These are phyloP conservation scores for Herpetomonas samuelpessoai DNA, from an alignment of 208 protist species.

Conservation along the genomic window DNA sequence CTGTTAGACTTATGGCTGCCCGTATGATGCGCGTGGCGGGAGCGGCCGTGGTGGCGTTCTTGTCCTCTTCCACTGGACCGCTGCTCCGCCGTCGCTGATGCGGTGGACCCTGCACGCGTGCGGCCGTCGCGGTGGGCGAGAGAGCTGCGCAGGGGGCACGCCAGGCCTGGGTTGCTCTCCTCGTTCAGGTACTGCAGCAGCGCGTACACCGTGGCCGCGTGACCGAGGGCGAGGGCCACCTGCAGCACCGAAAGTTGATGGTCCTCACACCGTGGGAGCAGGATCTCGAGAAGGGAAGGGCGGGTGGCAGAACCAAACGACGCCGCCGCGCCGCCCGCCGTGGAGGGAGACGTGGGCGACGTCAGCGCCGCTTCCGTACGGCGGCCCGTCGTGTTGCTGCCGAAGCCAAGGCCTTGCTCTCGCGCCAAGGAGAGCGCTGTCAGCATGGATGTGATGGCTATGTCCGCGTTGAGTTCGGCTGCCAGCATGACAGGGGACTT, in stretches of 20 bases:
- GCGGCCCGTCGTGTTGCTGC: neutral
- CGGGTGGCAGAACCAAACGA: neutral
- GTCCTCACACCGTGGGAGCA: slow-evolving; percentile 19
- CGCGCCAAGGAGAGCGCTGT: slow-evolving; percentile 17
- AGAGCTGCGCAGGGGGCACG: neutral
- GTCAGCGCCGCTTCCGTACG: neutral
- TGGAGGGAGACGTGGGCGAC: neutral
- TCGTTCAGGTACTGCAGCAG: slow-evolving; percentile 3
- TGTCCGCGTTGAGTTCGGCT: slow-evolving; percentile 23
- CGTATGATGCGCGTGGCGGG: neutral
- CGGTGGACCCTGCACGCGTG: neutral
- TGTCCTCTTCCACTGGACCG: too few relatives aligned
- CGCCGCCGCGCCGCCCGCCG: neutral
- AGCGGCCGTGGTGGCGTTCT: neutral
- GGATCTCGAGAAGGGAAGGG: neutral
- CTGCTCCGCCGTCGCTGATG: too few relatives aligned
- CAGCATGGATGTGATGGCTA: slow-evolving; percentile 35
- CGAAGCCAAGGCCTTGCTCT: neutral
- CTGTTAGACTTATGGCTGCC: too few relatives aligned
- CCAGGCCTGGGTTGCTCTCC: neutral
- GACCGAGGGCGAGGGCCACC: slow-evolving; percentile 29
- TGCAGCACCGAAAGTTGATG: slow-evolving; percentile 30
- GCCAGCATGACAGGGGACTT: slow-evolving; percentile 39
- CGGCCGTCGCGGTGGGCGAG: neutral
- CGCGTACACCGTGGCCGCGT: slow-evolving; percentile 13